Evolutionary conservation across 2,329 filamentous ascomycete species (phyloP).

Genomic region (Macroventuria anomochaeta): DNA sequence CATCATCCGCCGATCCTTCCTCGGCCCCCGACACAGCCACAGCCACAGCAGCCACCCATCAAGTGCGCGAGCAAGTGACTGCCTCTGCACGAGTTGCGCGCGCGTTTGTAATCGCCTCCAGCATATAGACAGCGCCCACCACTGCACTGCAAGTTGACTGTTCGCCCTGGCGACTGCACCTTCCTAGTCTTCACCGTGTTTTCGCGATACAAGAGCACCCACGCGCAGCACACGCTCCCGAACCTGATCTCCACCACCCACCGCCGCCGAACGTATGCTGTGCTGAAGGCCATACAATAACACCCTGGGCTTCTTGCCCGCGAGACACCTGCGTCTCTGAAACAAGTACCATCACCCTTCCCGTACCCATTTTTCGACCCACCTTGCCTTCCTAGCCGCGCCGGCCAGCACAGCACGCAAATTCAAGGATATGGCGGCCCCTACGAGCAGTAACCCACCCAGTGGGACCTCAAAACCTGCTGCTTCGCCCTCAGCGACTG

Average conservation of each 20-base stretch:
- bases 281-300: conserved; percentile 49
- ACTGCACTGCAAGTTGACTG: not conserved
- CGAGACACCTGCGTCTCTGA: conserved; percentile 50
- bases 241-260: conserved; percentile 41
- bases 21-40: conserved; percentile 18
- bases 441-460: conserved; percentile 36
- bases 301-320: conserved; percentile 49
- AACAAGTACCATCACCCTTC: conserved; percentile 9
- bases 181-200: conserved; percentile 36
- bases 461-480: conserved; percentile 35
- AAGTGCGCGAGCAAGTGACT: conserved; percentile 6
- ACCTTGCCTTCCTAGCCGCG: conserved; percentile 24
- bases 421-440: conserved; percentile 41
- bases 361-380: conserved; percentile 20
- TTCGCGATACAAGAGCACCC: conserved; percentile 33
- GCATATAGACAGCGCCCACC: conserved; percentile 1
- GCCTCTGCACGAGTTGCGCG: conserved; percentile 12
- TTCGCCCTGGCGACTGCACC: conserved; percentile 13
- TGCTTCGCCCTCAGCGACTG: conserved; percentile 42
- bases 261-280: conserved; percentile 39
- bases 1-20: conserved; percentile 19
- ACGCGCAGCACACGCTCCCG: conserved; percentile 36
- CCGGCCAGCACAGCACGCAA: conserved; percentile 22
- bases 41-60: conserved; percentile 13
- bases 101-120: conserved; percentile 12